Evolutionary conservation across 208 protist genomes (phyloP), one percentile per base, ranked within the genome.

Genomic region (Trypanosoma caninum): DNA sequence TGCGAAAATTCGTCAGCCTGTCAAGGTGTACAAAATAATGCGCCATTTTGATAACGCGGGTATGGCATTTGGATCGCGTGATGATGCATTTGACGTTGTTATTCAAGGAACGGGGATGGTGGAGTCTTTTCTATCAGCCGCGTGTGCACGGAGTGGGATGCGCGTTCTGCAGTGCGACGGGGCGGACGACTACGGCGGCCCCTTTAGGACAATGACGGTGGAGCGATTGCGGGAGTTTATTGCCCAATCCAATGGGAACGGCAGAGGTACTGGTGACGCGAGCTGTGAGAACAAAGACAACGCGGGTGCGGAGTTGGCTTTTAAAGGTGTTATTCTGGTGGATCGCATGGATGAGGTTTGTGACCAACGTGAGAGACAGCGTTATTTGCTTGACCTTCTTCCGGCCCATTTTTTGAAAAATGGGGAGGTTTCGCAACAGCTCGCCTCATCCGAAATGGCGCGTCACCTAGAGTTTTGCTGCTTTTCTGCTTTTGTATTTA

Each of bases 81-180:
- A 51, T 16, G 27, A 57, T 31, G 25, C 11, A 22, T 92, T 78
- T 35, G 95, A 98, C 55, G 77, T 89, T 10, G 84, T 95, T 16
- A 73, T 98, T 16, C 76, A 92, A 34, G 93, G 93, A 8, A 96
- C 95, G 0, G 91, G 95, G 4, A 53, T 96, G 40, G 75, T 78
- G 54, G 80, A 97, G 68, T 78, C 72, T n/a, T 76, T 96, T 27
- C 51, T 97, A 6, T 80, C 93, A 22, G 93, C 87, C 0, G 89
- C 93, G 0, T 67, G 94, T 14, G 56, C 87, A 13, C 87, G 95
- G 14, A 78, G 71, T 55, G 92, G 89, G 25, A 45, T 94, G 18
- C 72, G 68, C 42, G 92, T 98, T 22, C 73, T 98, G 25, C 92
- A 97, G 59, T 86, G 95, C 51, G 95, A 98, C 60, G 78, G 69